A percentile compares a stretch with the other conserved stretches of the same genome.
phyloP scores from a whole-genome alignment of 78 protist genomes.

The Bodo saltans region DNA sequence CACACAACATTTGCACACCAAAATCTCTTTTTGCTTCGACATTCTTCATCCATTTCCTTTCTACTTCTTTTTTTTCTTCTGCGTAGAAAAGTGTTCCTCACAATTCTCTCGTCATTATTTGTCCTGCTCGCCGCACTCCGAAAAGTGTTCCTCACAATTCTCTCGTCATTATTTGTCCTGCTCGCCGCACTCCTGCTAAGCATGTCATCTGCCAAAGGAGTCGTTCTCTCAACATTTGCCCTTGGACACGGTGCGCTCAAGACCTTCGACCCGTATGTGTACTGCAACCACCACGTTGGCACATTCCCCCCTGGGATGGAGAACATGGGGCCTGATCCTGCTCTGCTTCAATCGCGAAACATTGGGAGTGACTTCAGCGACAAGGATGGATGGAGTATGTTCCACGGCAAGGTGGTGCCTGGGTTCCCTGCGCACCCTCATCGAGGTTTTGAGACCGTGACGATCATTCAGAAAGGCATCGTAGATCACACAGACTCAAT shows the following conservation, averaged over 20 bases:
- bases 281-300: conserved; percentile 6
- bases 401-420: conserved; percentile 14
- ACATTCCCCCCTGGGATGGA: background rate
- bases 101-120: too few species aligned
- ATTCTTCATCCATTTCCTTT: too few species aligned
- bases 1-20: too few species aligned
- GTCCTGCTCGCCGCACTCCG: too few species aligned
- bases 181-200: too few species aligned
- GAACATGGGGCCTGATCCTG: background rate
- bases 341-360: background rate
- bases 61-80: too few species aligned
- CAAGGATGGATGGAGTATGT: conserved; percentile 5
- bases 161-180: too few species aligned
- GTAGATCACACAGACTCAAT: conserved; percentile 32
- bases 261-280: conserved; percentile 8
- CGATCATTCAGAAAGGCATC: background rate
- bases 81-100: too few species aligned
- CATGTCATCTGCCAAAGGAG: too few species aligned
- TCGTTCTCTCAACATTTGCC: too few species aligned
- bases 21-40: too few species aligned
- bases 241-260: background rate
- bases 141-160: too few species aligned
- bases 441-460: conserved; percentile 42
- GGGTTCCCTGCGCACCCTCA: conserved; percentile 46
- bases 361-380: background rate